Evolutionary conservation across 2,329 filamentous ascomycete species (phyloP).

Genomic region (Colletotrichum agaves): DNA sequence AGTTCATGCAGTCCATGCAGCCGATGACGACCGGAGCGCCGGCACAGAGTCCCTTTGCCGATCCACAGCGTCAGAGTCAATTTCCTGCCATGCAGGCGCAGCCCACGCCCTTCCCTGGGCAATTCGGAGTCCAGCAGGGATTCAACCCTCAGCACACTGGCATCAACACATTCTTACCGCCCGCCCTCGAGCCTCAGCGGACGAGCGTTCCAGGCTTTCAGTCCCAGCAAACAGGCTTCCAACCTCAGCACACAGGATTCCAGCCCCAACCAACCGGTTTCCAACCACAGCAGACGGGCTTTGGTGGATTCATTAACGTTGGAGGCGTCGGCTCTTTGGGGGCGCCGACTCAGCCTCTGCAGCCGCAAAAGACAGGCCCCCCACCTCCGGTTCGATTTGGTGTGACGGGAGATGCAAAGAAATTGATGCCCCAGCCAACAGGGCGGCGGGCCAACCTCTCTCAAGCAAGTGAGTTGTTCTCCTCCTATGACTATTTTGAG

Average conservation of each 20-base stretch:
- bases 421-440: conserved; percentile 85
- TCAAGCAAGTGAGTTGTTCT: conserved; percentile 86
- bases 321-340: conserved; percentile 32
- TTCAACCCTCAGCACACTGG: conserved; percentile 55
- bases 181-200: conserved; percentile 68
- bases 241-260: conserved; percentile 51
- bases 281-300: conserved; percentile 61
- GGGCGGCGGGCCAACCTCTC: conserved; percentile 89
- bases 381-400: conserved; percentile 91
- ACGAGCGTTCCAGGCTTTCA: conserved; percentile 41
- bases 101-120: conserved; percentile 68
- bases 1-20: conserved; percentile 61
- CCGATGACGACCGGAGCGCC: conserved; percentile 60
- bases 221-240: conserved; percentile 43
- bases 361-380: conserved; percentile 68
- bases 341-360: conserved; percentile 56
- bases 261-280: conserved; percentile 40
- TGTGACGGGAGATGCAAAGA: conserved; percentile 76
- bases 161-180: conserved; percentile 69
- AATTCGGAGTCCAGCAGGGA: conserved; percentile 59
- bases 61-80: conserved; percentile 52
- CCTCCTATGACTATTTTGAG: neutral
- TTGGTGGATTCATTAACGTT: conserved; percentile 58
- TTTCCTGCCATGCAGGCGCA: conserved; percentile 68
- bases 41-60: conserved; percentile 52